Evolutionary conservation across 2,329 filamentous ascomycete species (phyloP).

Genomic region (Botrytis fragariae): DNA sequence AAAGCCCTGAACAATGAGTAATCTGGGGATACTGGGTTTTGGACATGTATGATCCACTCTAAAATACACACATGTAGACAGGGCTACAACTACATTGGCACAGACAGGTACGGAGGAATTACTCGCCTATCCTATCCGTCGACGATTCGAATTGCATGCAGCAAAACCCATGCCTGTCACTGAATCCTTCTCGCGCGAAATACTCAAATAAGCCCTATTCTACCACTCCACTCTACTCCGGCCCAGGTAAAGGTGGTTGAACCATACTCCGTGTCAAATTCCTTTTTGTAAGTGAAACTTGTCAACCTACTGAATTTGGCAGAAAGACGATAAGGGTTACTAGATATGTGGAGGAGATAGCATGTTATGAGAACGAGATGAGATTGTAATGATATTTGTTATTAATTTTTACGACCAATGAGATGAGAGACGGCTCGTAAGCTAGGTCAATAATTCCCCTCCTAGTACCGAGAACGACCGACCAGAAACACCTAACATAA

Average conservation of each 20-base stretch:
- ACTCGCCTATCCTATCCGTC: not conserved
- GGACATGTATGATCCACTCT: not conserved
- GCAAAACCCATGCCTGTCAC: not conserved
- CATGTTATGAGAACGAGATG: not conserved
- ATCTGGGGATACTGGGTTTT: not conserved
- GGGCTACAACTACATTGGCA: not conserved
- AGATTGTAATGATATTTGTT: conserved; percentile 5
- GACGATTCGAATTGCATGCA: conserved; percentile 15
- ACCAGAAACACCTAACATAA: conserved; percentile 20
- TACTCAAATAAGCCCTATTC: not conserved
- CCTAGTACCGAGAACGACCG: conserved; percentile 8
- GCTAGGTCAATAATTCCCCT: conserved; percentile 13
- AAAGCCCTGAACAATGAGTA: not conserved
- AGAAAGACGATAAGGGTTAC: not conserved
- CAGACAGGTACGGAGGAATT: not conserved
- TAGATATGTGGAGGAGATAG: not conserved
- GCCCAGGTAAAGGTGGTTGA: not conserved
- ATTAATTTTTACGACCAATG: conserved; percentile 13
- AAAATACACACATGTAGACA: not conserved
- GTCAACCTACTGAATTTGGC: not conserved
- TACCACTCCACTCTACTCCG: not conserved
- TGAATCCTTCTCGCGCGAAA: conserved; percentile 16
- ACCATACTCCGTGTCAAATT: not conserved
- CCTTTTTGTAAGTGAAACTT: not conserved
- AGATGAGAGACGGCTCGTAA: conserved; percentile 19